These are phyloP conservation scores for Fomitopsis palustris DNA, from an alignment of 1,284 basidiomycete species.

Conservation along the genomic window DNA sequence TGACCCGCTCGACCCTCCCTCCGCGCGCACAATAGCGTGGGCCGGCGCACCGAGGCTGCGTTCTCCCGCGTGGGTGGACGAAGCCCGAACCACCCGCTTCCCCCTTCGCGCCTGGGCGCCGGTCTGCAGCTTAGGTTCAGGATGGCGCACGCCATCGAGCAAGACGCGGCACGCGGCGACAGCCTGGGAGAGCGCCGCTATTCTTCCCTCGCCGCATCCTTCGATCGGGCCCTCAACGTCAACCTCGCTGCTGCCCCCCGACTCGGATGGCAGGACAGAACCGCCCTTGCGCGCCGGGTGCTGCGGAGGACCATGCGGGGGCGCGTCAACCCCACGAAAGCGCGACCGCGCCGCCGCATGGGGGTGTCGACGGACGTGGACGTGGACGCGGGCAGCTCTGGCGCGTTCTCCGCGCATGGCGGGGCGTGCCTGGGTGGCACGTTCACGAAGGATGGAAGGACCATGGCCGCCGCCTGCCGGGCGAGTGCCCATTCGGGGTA, in stretches of 20 bases:
- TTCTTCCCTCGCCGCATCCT: neutral
- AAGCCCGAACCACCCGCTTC: neutral
- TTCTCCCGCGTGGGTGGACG: neutral
- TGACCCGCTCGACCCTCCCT: neutral
- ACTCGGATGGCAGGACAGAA: neutral
- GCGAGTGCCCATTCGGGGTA: too few species aligned
- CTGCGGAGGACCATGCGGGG: neutral
- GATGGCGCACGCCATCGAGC: too few species aligned
- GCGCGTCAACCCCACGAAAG: neutral
- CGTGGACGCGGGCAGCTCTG: too few species aligned
- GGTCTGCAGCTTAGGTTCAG: neutral
- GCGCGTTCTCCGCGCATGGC: too few species aligned
- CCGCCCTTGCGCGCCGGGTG: neutral
- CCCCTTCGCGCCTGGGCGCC: neutral
- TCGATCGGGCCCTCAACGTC: too few species aligned
- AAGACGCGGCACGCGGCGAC: neutral
- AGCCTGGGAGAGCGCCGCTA: neutral
- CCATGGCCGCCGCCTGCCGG: too few species aligned
- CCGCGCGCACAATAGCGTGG: too few species aligned
- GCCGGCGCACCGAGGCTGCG: neutral
- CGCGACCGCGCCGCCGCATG: neutral
- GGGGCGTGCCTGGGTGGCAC: too few species aligned
- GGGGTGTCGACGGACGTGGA: neutral
- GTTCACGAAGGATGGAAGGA: too few species aligned
- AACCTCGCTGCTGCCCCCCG: too few species aligned